phyloP scores from a whole-genome alignment of 208 protist species.

The Leishmania guyanensis region DNA sequence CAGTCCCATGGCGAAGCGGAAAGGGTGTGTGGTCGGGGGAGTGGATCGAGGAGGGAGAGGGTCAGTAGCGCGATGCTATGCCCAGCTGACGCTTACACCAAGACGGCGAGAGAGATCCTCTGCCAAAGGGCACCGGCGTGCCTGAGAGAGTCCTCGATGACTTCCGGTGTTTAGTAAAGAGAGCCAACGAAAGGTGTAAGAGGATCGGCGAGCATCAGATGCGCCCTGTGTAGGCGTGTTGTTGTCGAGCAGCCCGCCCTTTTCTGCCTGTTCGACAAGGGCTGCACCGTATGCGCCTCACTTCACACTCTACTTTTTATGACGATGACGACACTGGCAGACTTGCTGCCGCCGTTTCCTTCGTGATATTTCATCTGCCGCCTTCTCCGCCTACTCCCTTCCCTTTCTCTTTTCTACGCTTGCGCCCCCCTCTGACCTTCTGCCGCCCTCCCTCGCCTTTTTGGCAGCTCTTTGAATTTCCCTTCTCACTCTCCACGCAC shows the following conservation, averaged over 20 bases:
- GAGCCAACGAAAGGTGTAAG: not conserved
- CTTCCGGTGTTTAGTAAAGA: not conserved
- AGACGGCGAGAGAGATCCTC: not conserved
- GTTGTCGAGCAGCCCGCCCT: not conserved
- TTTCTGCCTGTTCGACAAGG: not conserved
- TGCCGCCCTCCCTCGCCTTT: not conserved
- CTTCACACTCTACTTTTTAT: not conserved
- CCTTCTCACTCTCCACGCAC: not conserved
- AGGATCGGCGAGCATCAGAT: not conserved
- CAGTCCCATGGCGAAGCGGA: not conserved
- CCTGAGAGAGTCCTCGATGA: not conserved
- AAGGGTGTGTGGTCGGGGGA: not conserved
- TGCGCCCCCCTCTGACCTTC: not conserved
- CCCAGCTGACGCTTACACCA: not conserved
- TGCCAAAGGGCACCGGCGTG: not conserved
- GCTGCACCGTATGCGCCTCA: not conserved
- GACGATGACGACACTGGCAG: not conserved
- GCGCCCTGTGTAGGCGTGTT: not conserved
- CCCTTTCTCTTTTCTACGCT: not conserved
- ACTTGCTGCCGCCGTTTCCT: not conserved
- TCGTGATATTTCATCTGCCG: not conserved
- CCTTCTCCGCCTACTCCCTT: not conserved
- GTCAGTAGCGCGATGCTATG: not conserved
- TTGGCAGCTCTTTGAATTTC: not conserved
- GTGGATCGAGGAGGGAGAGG: not conserved